Evolutionary conservation across 2,329 filamentous ascomycete genomes (phyloP), one percentile per base, ranked within the genome.

Genomic region (Cryphonectria radicalis): DNA sequence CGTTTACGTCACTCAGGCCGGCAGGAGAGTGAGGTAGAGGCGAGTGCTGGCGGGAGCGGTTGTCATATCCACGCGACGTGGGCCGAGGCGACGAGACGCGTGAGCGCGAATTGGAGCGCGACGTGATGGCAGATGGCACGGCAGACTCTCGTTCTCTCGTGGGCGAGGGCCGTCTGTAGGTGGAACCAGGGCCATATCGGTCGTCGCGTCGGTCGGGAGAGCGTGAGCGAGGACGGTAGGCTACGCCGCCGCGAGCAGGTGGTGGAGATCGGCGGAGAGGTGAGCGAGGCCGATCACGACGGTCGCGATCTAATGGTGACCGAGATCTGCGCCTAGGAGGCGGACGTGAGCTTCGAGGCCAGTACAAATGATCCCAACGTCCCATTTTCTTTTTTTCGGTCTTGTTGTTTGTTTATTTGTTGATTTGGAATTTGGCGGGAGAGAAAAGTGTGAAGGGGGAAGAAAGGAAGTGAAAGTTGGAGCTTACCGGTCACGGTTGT

Each of bases 211-310:
- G 84, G 65, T 84, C 84, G 19, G 83, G 82, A 63, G 83, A 87
- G 60, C 86, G 83, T 59, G 87, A 88, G 46, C 86, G 84, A n/a
- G 82, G 85, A 69, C 87, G 83, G 74, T 87, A 89, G 3, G 84
- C 81, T 53, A 63, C 65, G 69, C 75, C 80, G n/a, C 80, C 83
- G 55, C 84, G 81, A 13, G 81, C 77, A 25, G 80, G 78, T 53
- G 81, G 81, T 0, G 84, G 79, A 4, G 82, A 81, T 64, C 83
- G 79, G 70, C 83, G 74, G 35, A 78, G 74, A 8, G 80, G 78
- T 19, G 81, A 80, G n/a, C 81, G 76, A 46, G 80, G 77, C 13
- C 80, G 83, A 72, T 88, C 86, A 76, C 85, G 81, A 10, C 80
- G 83, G 72, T 87, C 85, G 76, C 85, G 81, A 55, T 82, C 82